Evolutionary conservation across 331 rosid genomes (phyloP).

Genomic region (Stylosanthes scabra): DNA sequence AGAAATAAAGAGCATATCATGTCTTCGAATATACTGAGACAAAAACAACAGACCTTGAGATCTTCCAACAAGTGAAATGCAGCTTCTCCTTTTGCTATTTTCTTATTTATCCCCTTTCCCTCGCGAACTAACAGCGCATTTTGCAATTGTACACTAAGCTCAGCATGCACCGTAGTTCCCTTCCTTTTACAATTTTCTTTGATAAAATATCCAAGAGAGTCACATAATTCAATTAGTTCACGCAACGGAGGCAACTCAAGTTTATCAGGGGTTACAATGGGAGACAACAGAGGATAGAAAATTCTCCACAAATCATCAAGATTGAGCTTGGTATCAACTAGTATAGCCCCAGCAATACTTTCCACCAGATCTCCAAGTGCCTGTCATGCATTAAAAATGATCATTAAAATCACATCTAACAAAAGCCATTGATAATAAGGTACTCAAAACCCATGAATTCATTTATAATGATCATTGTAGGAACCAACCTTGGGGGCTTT

Average conservation of each 20-base stretch:
- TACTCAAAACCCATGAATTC: background rate
- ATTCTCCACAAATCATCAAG: conserved; percentile 82
- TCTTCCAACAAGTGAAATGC: conserved; percentile 68
- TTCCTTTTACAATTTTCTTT: conserved; percentile 62
- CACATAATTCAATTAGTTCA: conserved; percentile 71
- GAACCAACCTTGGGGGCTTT: conserved; percentile 84
- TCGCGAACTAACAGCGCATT: conserved; percentile 60
- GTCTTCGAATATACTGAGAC: conserved; percentile 19
- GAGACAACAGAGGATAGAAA: conserved; percentile 81
- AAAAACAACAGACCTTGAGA: conserved; percentile 70
- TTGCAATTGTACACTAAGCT: conserved; percentile 73
- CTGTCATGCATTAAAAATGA: conserved; percentile 43
- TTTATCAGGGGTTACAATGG: conserved; percentile 95
- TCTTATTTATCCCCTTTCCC: conserved; percentile 57
- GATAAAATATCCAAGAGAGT: conserved; percentile 70
- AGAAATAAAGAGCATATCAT: background rate
- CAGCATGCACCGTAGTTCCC: conserved; percentile 54
- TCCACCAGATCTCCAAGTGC: conserved; percentile 95
- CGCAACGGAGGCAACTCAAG: conserved; percentile 85
- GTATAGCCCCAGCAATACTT: conserved; percentile 93
- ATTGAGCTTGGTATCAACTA: conserved; percentile 81
- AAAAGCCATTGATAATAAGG: conserved; percentile 7
- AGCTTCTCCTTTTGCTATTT: conserved; percentile 86
- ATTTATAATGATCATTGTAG: conserved; percentile 9
- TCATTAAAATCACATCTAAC: conserved; percentile 19